Conservation (phyloP, 1,284 basidiomycete genomes). For the Cryptococcus sp. region DNA sequence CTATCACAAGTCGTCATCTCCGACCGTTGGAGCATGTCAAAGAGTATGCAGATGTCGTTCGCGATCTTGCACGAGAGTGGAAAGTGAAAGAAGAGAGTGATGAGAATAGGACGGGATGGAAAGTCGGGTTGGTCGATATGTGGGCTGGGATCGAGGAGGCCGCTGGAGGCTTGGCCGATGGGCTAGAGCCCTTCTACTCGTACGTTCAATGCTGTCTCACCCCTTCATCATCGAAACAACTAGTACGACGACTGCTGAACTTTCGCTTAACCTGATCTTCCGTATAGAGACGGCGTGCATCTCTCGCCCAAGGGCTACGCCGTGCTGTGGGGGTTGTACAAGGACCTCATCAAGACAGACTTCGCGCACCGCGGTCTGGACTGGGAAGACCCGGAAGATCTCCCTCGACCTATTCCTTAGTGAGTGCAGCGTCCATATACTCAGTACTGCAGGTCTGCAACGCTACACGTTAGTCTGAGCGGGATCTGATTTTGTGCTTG, state of each 20-base stretch:
- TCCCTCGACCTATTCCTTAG: constrained; percentile 21
- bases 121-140: constrained; percentile 66
- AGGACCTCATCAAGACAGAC: constrained; percentile 60
- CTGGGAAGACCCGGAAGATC: constrained; percentile 30
- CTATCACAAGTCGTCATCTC: constrained; percentile 52
- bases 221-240: constrained; percentile 9
- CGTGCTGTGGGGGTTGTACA: too few relatives aligned
- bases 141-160: constrained; percentile 67
- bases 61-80: constrained; percentile 60
- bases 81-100: constrained; percentile 22
- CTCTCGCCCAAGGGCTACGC: too few relatives aligned
- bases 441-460: too few relatives aligned
- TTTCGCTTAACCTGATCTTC: too few relatives aligned
- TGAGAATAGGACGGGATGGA: constrained; percentile 49
- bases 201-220: background rate
- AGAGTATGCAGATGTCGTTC: constrained; percentile 68
- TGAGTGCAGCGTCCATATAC: constrained; percentile 6
- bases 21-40: constrained; percentile 65
- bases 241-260: constrained; percentile 68
- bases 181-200: constrained; percentile 38
- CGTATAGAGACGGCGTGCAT: too few relatives aligned
- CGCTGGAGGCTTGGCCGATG: constrained; percentile 57
- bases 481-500: too few relatives aligned
- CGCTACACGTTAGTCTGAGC: too few relatives aligned
- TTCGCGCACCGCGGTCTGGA: constrained; percentile 50